phyloP scores from a whole-genome alignment of 345 rosid species.

The Physaria fendleri region DNA sequence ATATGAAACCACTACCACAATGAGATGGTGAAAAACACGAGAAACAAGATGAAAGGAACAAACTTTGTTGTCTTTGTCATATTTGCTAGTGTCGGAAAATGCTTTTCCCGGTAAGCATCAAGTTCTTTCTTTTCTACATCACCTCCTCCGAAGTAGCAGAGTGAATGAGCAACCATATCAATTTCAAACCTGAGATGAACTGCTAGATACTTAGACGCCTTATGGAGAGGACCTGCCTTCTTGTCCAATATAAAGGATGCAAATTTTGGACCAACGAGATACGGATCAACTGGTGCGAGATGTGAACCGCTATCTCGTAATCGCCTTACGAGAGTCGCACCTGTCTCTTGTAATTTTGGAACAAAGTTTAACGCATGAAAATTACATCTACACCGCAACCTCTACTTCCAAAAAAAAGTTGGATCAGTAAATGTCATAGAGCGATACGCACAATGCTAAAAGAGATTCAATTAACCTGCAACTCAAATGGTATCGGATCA shows the following conservation, averaged over 20 bases:
- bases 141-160: slow-evolving; percentile 90
- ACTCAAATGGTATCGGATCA: slow-evolving; percentile 78
- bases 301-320: slow-evolving; percentile 47
- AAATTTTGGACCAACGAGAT: slow-evolving; percentile 63
- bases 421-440: slow-evolving; percentile 1
- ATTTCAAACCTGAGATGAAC: slow-evolving; percentile 90
- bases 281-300: slow-evolving; percentile 56
- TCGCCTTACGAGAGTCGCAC: slow-evolving; percentile 66
- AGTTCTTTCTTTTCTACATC: slow-evolving; percentile 62
- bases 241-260: slow-evolving; percentile 42
- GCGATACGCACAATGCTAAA: background rate
- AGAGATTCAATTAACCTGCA: slow-evolving; percentile 61
- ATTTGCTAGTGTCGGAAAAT: slow-evolving; percentile 69
- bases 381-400: slow-evolving; percentile 97
- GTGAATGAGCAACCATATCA: slow-evolving; percentile 97
- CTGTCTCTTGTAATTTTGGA: slow-evolving; percentile 84
- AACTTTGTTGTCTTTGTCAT: slow-evolving; percentile 58
- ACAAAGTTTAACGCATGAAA: slow-evolving; percentile 74
- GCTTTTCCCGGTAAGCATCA: slow-evolving; percentile 78
- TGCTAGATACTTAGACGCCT: slow-evolving; percentile 69
- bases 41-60: slow-evolving; percentile 1
- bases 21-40: background rate
- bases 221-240: slow-evolving; percentile 32
- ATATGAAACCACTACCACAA: background rate
- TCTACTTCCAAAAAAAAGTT: slow-evolving; percentile 50